These are phyloP conservation scores for Cyberlindnera mrakii DNA, from an alignment of 805 yeast genomes.

Conservation along the genomic window DNA sequence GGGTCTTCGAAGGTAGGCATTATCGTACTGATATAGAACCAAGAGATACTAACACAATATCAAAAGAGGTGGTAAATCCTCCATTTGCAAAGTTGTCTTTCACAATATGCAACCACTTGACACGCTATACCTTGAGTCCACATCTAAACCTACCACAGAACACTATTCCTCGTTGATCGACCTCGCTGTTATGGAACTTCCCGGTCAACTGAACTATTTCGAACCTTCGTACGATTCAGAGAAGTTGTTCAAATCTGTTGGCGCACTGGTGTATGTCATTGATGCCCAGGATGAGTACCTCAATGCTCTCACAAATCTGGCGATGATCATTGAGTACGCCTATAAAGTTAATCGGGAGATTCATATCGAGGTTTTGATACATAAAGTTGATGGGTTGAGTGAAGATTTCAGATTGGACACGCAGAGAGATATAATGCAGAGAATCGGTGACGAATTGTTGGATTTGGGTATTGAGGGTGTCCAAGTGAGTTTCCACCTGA, in stretches of 20 bases:
- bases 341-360: conserved; percentile 77
- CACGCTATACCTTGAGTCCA: conserved; percentile 83
- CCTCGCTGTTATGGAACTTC: conserved; percentile 85
- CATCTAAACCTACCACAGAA: conserved; percentile 83
- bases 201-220: conserved; percentile 87
- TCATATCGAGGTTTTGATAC: conserved; percentile 88
- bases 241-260: conserved; percentile 70
- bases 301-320: conserved; percentile 82
- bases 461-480: conserved; percentile 90
- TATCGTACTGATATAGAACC: no score
- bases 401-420: conserved; percentile 94
- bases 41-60: not conserved
- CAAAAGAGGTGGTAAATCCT: conserved; percentile 74
- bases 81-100: conserved; percentile 92
- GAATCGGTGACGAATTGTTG: conserved; percentile 86
- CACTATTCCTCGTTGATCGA: conserved; percentile 80
- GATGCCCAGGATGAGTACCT: conserved; percentile 95
- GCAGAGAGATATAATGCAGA: conserved; percentile 92
- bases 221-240: conserved; percentile 82
- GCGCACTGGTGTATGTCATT: conserved; percentile 89
- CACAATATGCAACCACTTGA: conserved; percentile 96
- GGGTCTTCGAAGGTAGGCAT: conserved; percentile 67
- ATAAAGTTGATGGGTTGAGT: conserved; percentile 90
- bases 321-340: conserved; percentile 84
- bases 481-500: conserved; percentile 83